These are phyloP conservation scores for Coemansia reversa DNA, from an alignment of 192 early-diverging fungal genomes.

Conservation along the genomic window DNA sequence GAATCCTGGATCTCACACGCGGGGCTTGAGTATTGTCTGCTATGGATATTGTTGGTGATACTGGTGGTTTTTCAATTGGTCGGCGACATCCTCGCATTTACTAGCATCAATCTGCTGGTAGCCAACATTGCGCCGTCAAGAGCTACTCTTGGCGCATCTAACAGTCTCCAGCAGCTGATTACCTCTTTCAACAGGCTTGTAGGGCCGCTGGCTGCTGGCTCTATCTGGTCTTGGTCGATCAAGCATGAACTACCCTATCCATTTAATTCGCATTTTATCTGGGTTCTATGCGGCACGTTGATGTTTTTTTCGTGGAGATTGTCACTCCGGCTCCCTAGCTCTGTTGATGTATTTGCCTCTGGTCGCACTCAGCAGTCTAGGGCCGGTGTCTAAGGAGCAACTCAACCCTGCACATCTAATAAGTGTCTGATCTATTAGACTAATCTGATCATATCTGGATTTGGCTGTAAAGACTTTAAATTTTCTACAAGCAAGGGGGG, in stretches of 20 bases:
- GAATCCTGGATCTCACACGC: background rate
- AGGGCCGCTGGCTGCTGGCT: constrained; percentile 32
- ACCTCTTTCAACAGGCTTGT: constrained; percentile 19
- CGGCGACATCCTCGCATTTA: constrained; percentile 28
- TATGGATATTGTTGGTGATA: constrained; percentile 29
- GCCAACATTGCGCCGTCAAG: constrained; percentile 37
- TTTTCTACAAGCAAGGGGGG: constrained; percentile 1
- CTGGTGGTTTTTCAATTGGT: constrained; percentile 22
- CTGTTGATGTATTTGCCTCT: constrained; percentile 38
- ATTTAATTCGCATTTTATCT: constrained; percentile 40
- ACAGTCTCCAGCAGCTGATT: constrained; percentile 38
- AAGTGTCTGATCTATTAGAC: background rate
- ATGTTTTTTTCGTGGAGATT: constrained; percentile 7
- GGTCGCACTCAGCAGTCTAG: background rate
- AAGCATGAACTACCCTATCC: constrained; percentile 39
- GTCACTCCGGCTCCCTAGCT: constrained; percentile 20
- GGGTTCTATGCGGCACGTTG: constrained; percentile 20
- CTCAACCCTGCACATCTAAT: background rate
- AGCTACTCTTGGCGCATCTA: constrained; percentile 36
- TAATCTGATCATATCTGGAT: constrained; percentile 8
- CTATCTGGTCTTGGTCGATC: constrained; percentile 39
- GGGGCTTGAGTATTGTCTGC: constrained; percentile 4
- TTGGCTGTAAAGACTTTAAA: background rate
- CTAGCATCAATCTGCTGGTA: constrained; percentile 39
- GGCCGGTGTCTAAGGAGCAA: background rate